Evolutionary conservation across 2,329 filamentous ascomycete genomes (phyloP), one percentile per base, ranked within the genome.

Genomic region (Ophiocordyceps camponoti-saundersi): DNA sequence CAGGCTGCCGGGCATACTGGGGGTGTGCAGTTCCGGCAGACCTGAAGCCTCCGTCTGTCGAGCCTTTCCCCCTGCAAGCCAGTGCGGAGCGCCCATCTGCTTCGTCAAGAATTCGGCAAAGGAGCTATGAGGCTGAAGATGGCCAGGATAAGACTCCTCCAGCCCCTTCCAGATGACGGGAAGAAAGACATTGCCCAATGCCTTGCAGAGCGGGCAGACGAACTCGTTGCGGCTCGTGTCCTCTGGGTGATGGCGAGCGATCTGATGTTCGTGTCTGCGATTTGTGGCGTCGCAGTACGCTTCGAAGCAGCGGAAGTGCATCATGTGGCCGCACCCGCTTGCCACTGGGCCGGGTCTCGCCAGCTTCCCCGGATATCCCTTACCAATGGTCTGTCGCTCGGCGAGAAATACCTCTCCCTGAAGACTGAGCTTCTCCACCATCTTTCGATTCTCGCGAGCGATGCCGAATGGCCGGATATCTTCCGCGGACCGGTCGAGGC

Each of bases 241-340:
- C 60, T 98, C 93, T 0, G 92, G 92, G 55, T 96, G 92, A 55
- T 95, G 86, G 15, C 92, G 77, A 8, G 92, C 89, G 61, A 98
- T 95, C 61, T 98, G 92, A 56, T 92, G 86, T 20, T 77, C 77
- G 59, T 98, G 93, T 39, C 92, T 78, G 50, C 89, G 76, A 46
- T 81, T 73, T 0, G 87, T 94, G 4, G 90, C 87, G 43, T 85
- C 78, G 53, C 86, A 83, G 58, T 96, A 98, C 40, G 84, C 77
- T 57, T 95, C 88, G 59, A 98, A 98, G 65, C 92, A 98, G 54
- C 77, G 80, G 61, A 85, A 96, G 62, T 98, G 92, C 92, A 98
- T 98, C 57, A 98, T 93, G 61, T 98, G 92, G 3, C 92, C 92
- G 62, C 92, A 98, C 11, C 90, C 87, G 34, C 85, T 85, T 12